Evolutionary conservation across 257 asterid species (phyloP), one percentile per base, ranked within the genome.

Genomic region (Gynochthodes officinalis): DNA sequence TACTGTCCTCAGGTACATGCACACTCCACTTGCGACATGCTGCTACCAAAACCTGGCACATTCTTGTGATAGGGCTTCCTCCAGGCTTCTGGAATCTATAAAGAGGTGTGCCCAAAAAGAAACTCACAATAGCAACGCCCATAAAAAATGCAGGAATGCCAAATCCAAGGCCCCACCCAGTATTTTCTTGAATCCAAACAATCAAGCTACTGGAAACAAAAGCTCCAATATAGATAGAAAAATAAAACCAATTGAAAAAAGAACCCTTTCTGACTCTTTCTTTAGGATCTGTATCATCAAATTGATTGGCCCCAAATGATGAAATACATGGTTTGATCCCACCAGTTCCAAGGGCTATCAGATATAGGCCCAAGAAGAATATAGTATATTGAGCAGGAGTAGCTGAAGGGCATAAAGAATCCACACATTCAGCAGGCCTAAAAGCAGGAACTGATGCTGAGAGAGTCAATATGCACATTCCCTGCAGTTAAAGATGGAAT

Each of bases 321-420:
- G 99, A 89, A 75, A 91, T 98, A 59, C 99, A 91, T 18, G 99
- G 99, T 72, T 94, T 91, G 75, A 94, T 94, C 64, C 99, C 99
- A 54, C 98, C 98, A 1, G 98, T 91, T 70, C 99, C 99, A 21
- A 94, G 95, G 50, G 98, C 96, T 54, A 86, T 87, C 67, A 94
- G 89, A 82, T 92, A 95, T 8, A 94, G 89, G 71, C 99, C 99
- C 42, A 84, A 14, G 82, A 87, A 90, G 65, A 92, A 82, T 74
- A 92, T 49, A n/a, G 86, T 85, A 74, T 92, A 90, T 75, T 95
- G 97, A 71, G 85, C 82, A 48, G 96, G 86, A 53, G 91, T 61
- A 43, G 98, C 96, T 28, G 93, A 33, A 27, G 97, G 96, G 87
- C 99, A 95, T 21, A 86, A 78, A 21, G 95, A 78, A 79, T 82